These are phyloP conservation scores for Phytophthora cryptogea DNA, from an alignment of 352 stramenopile genomes.

Conservation along the genomic window DNA sequence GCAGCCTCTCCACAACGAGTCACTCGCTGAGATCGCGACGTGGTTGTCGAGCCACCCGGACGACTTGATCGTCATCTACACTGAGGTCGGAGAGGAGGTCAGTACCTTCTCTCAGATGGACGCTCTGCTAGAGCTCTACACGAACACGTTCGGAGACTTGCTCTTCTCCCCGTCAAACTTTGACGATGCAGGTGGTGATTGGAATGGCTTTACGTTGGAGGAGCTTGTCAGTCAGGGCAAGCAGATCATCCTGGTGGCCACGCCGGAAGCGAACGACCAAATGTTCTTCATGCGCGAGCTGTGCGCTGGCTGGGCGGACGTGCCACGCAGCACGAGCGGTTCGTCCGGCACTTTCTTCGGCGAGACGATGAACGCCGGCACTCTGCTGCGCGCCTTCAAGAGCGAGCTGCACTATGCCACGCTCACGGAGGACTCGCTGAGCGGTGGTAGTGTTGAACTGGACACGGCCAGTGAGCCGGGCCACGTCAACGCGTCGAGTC, in stretches of 20 bases:
- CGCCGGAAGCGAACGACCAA: conserved; percentile 47
- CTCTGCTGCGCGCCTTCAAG: conserved; percentile 50
- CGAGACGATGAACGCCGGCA: conserved; percentile 46
- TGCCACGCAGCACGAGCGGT: conserved; percentile 33
- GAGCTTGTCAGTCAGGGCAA: conserved; percentile 54
- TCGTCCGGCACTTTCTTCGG: conserved; percentile 44
- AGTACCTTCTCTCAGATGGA: conserved; percentile 45
- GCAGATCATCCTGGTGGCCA: conserved; percentile 55
- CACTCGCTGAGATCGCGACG: conserved; percentile 54
- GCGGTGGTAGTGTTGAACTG: conserved; percentile 17
- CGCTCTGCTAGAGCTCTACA: conserved; percentile 56
- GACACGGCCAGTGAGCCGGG: conserved; percentile 31
- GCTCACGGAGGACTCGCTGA: conserved; percentile 41
- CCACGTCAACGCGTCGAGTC: conserved; percentile 38
- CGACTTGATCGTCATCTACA: conserved; percentile 63
- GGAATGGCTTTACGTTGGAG: conserved; percentile 53
- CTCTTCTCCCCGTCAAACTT: conserved; percentile 57
- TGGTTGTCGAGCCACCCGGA: conserved; percentile 56
- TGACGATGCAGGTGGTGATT: conserved; percentile 37
- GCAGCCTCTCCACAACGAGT: conserved; percentile 51
- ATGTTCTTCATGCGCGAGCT: conserved; percentile 62
- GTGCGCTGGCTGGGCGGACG: conserved; percentile 49
- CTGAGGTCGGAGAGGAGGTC: conserved; percentile 56
- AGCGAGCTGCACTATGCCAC: conserved; percentile 61
- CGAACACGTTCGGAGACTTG: conserved; percentile 47